These are phyloP conservation scores for Cenchrus fungigraminus DNA, from an alignment of 176 grass and related monocot species.

Conservation along the genomic window DNA sequence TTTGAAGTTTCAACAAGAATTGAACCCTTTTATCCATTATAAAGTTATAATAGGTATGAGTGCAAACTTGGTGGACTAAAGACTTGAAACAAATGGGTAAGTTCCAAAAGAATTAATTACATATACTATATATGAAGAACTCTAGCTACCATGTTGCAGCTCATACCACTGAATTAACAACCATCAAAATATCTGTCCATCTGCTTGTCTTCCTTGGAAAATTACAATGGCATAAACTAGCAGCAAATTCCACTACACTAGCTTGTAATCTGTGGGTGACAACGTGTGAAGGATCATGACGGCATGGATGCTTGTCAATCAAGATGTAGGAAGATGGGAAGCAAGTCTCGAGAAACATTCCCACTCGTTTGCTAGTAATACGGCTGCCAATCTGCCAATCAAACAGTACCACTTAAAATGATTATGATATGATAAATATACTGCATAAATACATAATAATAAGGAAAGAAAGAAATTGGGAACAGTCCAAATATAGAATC, in stretches of 20 bases:
- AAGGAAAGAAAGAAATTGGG: constrained; percentile 5
- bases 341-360: constrained; percentile 68
- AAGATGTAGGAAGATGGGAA: constrained; percentile 84
- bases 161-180: constrained; percentile 79
- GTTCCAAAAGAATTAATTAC: constrained; percentile 19
- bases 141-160: constrained; percentile 29
- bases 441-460: not conserved
- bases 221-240: constrained; percentile 50
- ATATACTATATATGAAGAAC: constrained; percentile 12
- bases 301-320: constrained; percentile 76
- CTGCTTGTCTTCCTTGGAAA: constrained; percentile 55
- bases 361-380: constrained; percentile 90
- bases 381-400: constrained; percentile 87
- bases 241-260: constrained; percentile 72
- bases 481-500: constrained; percentile 17
- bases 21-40: constrained; percentile 28
- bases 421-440: constrained; percentile 31
- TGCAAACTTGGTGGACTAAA: constrained; percentile 18
- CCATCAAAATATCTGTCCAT: constrained; percentile 70
- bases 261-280: constrained; percentile 86
- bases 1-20: constrained; percentile 9
- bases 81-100: constrained; percentile 7
- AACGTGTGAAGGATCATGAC: constrained; percentile 96
- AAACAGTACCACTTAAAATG: constrained; percentile 36
- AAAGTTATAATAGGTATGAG: not conserved